phyloP scores from a whole-genome alignment of 2,329 filamentous ascomycete genomes.

The Paracoccidioides lutzii region DNA sequence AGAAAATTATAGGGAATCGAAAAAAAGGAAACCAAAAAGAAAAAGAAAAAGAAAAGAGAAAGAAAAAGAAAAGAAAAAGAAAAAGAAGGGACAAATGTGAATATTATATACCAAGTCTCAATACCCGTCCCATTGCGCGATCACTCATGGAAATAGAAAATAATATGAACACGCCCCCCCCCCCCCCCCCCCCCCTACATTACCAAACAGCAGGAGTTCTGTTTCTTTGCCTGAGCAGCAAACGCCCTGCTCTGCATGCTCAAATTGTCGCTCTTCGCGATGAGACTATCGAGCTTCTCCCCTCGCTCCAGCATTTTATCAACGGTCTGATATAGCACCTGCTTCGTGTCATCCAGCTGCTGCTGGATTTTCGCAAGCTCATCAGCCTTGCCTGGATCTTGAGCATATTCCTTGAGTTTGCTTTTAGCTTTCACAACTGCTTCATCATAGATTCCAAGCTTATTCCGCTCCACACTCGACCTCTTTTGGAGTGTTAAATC shows the following conservation, averaged over 20 bases:
- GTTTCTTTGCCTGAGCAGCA: slow-evolving; percentile 59
- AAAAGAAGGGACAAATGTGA: not conserved
- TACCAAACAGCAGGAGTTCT: slow-evolving; percentile 47
- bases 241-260: slow-evolving; percentile 96
- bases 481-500: no score
- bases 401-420: slow-evolving; percentile 66
- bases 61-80: not conserved
- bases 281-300: slow-evolving; percentile 91
- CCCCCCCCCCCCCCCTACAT: slow-evolving; percentile 31
- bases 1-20: not conserved
- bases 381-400: slow-evolving; percentile 72
- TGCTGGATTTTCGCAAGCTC: slow-evolving; percentile 62
- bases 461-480: no score
- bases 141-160: not conserved
- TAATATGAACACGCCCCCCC: not conserved
- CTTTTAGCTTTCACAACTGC: no score
- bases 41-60: not conserved
- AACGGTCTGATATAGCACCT: slow-evolving; percentile 92
- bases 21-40: not conserved
- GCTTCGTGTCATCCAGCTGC: slow-evolving; percentile 95
- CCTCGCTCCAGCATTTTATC: slow-evolving; percentile 57
- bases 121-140: not conserved
- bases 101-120: not conserved
- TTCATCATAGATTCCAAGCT: not conserved
- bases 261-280: slow-evolving; percentile 82